phyloP scores from a whole-genome alignment of 768 basidiomycete genomes.

The Collybia mongolica region DNA sequence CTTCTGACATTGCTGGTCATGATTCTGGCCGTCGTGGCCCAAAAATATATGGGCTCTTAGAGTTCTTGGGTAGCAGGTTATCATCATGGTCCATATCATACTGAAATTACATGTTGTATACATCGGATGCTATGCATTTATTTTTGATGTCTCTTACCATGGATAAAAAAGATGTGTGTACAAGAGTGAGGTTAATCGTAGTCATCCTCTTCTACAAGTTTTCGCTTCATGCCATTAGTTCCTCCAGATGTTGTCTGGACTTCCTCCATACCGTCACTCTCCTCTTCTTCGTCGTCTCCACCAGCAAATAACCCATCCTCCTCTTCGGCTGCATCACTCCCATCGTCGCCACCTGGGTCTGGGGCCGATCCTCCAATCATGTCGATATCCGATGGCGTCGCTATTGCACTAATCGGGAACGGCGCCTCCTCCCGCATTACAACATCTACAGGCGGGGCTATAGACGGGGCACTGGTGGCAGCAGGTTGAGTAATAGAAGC shows the following conservation, averaged over 20 bases:
- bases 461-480: constrained; percentile 20
- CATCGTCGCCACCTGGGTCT: constrained; percentile 48
- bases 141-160: too few species aligned
- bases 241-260: constrained; percentile 45
- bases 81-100: not conserved
- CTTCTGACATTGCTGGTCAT: constrained; percentile 33
- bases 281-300: constrained; percentile 72
- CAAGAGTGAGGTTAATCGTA: constrained; percentile 54
- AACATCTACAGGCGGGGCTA: constrained; percentile 31
- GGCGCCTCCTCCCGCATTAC: constrained; percentile 44
- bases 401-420: constrained; percentile 59
- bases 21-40: constrained; percentile 38
- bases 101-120: too few species aligned
- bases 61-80: constrained; percentile 10
- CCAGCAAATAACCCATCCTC: constrained; percentile 78
- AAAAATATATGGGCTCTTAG: constrained; percentile 17
- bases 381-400: constrained; percentile 68
- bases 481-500: constrained; percentile 44
- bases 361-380: constrained; percentile 44
- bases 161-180: constrained; percentile 11
- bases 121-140: too few species aligned
- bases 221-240: constrained; percentile 69
- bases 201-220: constrained; percentile 84
- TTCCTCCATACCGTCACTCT: constrained; percentile 84
- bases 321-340: constrained; percentile 71